These are phyloP conservation scores for Syncephalis plumigaleata DNA, from an alignment of 371 early-diverging fungal species.

Conservation along the genomic window DNA sequence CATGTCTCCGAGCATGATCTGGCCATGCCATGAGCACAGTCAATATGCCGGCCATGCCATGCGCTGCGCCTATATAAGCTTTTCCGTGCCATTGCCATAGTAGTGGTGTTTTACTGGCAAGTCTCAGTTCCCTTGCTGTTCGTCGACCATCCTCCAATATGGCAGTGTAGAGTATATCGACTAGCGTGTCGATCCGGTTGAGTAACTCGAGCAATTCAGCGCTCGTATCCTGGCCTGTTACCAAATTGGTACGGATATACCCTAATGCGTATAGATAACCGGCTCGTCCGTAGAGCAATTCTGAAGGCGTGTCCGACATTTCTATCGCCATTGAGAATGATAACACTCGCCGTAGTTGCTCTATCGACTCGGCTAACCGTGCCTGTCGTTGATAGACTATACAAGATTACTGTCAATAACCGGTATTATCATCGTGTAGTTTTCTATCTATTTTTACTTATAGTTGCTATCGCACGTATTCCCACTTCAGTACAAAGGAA, in stretches of 20 bases:
- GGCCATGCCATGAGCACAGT: conserved; percentile 2
- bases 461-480: conserved; percentile 1
- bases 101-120: conserved; percentile 1
- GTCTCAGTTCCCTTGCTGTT: background rate
- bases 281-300: conserved; percentile 4
- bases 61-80: conserved; percentile 4
- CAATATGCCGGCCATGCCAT: conserved; percentile 4
- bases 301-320: background rate
- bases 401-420: too few relatives aligned
- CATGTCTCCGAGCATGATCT: background rate
- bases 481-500: conserved; percentile 4
- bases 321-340: background rate
- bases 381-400: too few relatives aligned
- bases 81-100: conserved; percentile 1
- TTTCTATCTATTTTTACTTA: too few relatives aligned
- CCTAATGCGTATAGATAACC: conserved; percentile 2
- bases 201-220: too few relatives aligned
- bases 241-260: background rate
- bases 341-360: background rate
- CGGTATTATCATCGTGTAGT: too few relatives aligned
- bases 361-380: too few relatives aligned
- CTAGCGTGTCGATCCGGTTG: background rate
- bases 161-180: background rate
- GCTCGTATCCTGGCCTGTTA: background rate
- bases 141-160: conserved; percentile 2